A percentile compares a stretch with the other conserved stretches of the same genome.
phyloP scores from a whole-genome alignment of 495 filamentous ascomycete species.

The Podospora pseudopauciseta region DNA sequence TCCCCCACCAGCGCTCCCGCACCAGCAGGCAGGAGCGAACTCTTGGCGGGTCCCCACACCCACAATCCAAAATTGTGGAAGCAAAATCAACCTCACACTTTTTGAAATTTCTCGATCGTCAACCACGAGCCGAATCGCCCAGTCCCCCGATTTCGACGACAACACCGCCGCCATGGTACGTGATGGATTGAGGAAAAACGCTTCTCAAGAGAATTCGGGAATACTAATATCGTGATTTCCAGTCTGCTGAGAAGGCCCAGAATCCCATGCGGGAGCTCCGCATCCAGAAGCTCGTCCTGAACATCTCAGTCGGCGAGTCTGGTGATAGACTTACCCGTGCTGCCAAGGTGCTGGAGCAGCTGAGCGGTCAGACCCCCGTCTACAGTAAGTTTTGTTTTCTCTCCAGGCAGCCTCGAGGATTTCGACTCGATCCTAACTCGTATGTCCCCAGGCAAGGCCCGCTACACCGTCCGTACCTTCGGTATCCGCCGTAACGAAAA shows the following conservation, averaged over 20 bases:
- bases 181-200: neutral
- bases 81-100: conserved; percentile 27
- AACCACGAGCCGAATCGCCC: conserved; percentile 18
- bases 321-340: conserved; percentile 99
- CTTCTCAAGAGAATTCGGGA: neutral
- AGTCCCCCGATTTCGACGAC: conserved; percentile 24
- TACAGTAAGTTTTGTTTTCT: conserved; percentile 66
- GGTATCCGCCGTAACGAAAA: conserved; percentile 99
- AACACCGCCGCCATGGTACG: conserved; percentile 32
- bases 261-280: conserved; percentile 99
- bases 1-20: conserved; percentile 27
- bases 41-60: conserved; percentile 21
- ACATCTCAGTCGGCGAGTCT: conserved; percentile 99
- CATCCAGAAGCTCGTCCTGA: conserved; percentile 99
- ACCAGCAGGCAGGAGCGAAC: conserved; percentile 5
- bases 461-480: conserved; percentile 99
- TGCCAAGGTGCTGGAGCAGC: conserved; percentile 99
- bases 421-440: conserved; percentile 5
- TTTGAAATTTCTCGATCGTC: conserved; percentile 21
- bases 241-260: conserved; percentile 65
- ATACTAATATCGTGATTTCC: conserved; percentile 31
- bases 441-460: conserved; percentile 78
- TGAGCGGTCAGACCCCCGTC: conserved; percentile 98
- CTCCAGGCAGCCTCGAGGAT: neutral
- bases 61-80: conserved; percentile 31